Evolutionary conservation across 2,329 filamentous ascomycete species (phyloP).

Genomic region (Thielaviopsis ethacetica): DNA sequence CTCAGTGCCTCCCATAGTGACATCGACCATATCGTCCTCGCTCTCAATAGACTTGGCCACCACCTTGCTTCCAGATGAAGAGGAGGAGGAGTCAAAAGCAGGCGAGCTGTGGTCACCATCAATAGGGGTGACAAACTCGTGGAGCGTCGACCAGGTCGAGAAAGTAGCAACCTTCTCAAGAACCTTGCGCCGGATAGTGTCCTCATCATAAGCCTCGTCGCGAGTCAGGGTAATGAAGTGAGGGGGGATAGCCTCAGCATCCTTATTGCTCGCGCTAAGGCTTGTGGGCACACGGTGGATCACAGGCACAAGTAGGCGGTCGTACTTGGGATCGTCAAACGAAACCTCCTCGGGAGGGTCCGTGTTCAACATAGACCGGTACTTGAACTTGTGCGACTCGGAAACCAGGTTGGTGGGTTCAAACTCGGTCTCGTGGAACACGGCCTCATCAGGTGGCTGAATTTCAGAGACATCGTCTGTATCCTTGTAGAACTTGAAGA

Average conservation of each 20-base stretch:
- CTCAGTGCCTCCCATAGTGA: conserved; percentile 49
- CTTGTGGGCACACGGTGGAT: conserved; percentile 37
- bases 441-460: conserved; percentile 43
- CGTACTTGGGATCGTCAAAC: conserved; percentile 46
- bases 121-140: conserved; percentile 27
- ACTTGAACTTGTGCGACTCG: conserved; percentile 26
- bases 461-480: conserved; percentile 53
- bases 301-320: conserved; percentile 54
- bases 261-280: conserved; percentile 16
- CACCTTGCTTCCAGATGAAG: conserved; percentile 52
- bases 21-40: conserved; percentile 80
- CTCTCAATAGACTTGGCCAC: conserved; percentile 67
- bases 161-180: conserved; percentile 59
- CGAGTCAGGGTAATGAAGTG: conserved; percentile 62
- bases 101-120: neutral
- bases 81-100: conserved; percentile 26
- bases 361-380: conserved; percentile 34
- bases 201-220: conserved; percentile 50
- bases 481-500: conserved; percentile 78
- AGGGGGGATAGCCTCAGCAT: conserved; percentile 27
- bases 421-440: conserved; percentile 62
- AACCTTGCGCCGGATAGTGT: conserved; percentile 64
- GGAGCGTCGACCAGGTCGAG: conserved; percentile 52
- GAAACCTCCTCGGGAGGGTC: conserved; percentile 30
- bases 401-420: conserved; percentile 60